Conservation (phyloP, 2,329 filamentous ascomycete genomes). For the Diaporthe destruens region DNA sequence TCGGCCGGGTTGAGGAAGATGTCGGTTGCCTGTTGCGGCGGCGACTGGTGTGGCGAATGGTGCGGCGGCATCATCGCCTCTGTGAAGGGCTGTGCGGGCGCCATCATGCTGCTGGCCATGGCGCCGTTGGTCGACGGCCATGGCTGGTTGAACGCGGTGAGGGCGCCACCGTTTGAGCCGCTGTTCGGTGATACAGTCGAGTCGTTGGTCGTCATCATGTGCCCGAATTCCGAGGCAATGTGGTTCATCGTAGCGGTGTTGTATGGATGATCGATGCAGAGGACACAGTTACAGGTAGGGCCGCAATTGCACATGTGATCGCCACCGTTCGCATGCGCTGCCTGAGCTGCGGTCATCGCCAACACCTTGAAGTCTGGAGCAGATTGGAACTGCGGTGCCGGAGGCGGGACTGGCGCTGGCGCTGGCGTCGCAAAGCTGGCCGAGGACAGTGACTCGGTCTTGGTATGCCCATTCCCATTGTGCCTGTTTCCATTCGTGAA, state of each 20-base stretch:
- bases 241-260: constrained; percentile 70
- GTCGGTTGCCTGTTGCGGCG: constrained; percentile 38
- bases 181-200: constrained; percentile 10
- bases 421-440: constrained; percentile 38
- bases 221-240: constrained; percentile 41
- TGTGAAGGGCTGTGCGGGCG: constrained; percentile 9
- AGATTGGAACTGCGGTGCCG: constrained; percentile 52
- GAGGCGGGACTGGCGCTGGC: background rate
- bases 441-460: constrained; percentile 45
- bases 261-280: constrained; percentile 76
- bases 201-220: constrained; percentile 47
- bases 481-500: constrained; percentile 29
- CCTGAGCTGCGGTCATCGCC: constrained; percentile 49
- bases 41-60: constrained; percentile 39
- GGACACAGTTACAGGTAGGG: constrained; percentile 74
- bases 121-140: constrained; percentile 35
- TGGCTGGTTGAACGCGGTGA: constrained; percentile 31
- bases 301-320: constrained; percentile 72
- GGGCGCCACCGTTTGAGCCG: constrained; percentile 42
- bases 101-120: constrained; percentile 38
- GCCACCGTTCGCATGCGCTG: constrained; percentile 9
- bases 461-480: constrained; percentile 39
- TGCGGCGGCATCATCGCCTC: constrained; percentile 28
- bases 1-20: constrained; percentile 43
- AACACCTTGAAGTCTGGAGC: constrained; percentile 54